These are phyloP conservation scores for Sugiyamaella smithiae DNA, from an alignment of 805 yeast genomes.

Conservation along the genomic window DNA sequence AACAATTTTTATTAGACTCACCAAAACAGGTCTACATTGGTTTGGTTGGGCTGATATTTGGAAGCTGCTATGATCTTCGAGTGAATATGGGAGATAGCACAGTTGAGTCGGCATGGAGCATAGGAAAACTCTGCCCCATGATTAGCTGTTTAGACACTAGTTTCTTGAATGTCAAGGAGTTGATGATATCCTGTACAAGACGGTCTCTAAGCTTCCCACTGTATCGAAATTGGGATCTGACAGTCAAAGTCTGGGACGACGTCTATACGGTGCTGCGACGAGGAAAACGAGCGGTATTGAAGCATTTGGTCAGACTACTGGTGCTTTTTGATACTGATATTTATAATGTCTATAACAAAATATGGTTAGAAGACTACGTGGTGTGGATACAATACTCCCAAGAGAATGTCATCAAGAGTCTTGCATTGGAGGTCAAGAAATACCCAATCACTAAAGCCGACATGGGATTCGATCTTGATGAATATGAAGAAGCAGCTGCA, in stretches of 20 bases:
- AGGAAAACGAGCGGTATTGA: constrained; percentile 67
- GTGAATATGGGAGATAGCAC: constrained; percentile 69
- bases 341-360: constrained; percentile 77
- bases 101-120: constrained; percentile 90
- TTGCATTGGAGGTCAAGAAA: constrained; percentile 61
- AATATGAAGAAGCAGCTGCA: constrained; percentile 22
- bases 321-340: constrained; percentile 70
- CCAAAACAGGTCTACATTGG: constrained; percentile 59
- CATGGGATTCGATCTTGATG: constrained; percentile 26
- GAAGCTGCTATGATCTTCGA: constrained; percentile 70
- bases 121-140: constrained; percentile 84
- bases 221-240: constrained; percentile 64
- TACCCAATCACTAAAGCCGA: constrained; percentile 23
- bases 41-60: constrained; percentile 64
- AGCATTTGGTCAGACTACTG: constrained; percentile 55
- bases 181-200: constrained; percentile 61
- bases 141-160: constrained; percentile 62
- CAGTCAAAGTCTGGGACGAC: constrained; percentile 69
- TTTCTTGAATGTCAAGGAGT: constrained; percentile 45
- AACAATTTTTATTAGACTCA: constrained; percentile 50
- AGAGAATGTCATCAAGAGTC: constrained; percentile 55
- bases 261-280: constrained; percentile 59
- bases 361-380: constrained; percentile 73
- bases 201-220: constrained; percentile 79
- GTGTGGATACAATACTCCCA: constrained; percentile 64